A percentile compares a stretch with the other conserved stretches of the same genome.
Evolutionary conservation across 768 basidiomycete species (phyloP).

Genomic region (Trametopsis cervina): DNA sequence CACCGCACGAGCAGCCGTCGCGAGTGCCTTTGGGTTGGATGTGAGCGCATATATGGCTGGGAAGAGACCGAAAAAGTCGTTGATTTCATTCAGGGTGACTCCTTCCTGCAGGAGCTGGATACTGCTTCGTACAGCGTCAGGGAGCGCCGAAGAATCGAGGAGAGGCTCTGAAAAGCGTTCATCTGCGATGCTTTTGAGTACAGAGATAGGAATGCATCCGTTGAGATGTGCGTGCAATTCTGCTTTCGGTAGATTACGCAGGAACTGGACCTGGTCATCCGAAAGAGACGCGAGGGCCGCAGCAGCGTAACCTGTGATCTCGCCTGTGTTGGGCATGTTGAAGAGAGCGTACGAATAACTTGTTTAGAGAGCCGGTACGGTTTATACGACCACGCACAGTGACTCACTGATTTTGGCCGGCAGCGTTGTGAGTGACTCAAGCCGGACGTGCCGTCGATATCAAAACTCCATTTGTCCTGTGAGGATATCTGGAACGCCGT

Average conservation of each 20-base stretch:
- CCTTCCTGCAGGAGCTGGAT: conserved; percentile 34
- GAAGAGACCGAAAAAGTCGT: conserved; percentile 71
- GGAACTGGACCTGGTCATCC: conserved; percentile 45
- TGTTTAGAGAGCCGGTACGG: too few species aligned
- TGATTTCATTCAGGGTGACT: conserved; percentile 42
- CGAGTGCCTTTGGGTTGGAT: conserved; percentile 47
- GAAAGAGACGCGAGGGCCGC: conserved; percentile 49
- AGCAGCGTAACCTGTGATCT: conserved; percentile 29
- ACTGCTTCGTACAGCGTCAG: conserved; percentile 33
- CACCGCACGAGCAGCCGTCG: conserved; percentile 55
- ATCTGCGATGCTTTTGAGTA: conserved; percentile 55
- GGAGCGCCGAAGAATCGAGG: conserved; percentile 2
- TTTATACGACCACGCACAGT: too few species aligned
- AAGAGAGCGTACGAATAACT: neutral
- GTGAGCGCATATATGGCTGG: conserved; percentile 76
- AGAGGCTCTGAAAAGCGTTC: conserved; percentile 23
- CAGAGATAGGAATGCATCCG: conserved; percentile 67
- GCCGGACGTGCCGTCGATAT: too few species aligned
- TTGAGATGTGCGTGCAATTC: conserved; percentile 86
- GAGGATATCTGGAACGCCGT: neutral
- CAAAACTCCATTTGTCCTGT: too few species aligned
- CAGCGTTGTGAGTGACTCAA: too few species aligned
- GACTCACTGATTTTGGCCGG: too few species aligned
- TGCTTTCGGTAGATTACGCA: conserved; percentile 65
- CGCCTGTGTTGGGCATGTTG: neutral